Percentiles rank a stretch among this genome's conserved stretches.
These are phyloP conservation scores for Epichloe uncinata DNA, from an alignment of 2,329 filamentous ascomycete species.

Conservation along the genomic window DNA sequence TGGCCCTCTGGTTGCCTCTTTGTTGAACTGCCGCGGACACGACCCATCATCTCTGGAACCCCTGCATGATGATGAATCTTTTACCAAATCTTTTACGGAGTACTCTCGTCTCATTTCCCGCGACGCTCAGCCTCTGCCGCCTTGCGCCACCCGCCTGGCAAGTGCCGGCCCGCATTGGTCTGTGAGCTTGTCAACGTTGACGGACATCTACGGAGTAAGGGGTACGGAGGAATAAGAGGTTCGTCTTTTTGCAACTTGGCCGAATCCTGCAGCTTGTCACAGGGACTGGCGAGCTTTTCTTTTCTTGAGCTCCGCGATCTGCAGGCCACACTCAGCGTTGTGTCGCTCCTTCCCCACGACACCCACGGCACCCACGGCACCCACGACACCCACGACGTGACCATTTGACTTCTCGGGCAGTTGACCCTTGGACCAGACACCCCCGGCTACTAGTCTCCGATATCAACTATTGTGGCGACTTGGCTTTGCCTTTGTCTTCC, in stretches of 20 bases:
- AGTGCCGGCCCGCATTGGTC: neutral
- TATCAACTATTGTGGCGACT: neutral
- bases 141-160: constrained; percentile 1
- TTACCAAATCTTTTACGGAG: no score
- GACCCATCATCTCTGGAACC: neutral
- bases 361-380: no score
- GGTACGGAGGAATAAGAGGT: no score
- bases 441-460: neutral
- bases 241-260: no score
- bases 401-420: neutral
- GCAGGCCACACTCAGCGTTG: no score
- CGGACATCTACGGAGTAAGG: no score
- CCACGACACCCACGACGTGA: neutral
- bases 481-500: neutral
- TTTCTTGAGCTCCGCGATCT: neutral
- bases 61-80: neutral
- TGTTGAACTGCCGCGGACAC: no score
- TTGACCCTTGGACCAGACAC: neutral
- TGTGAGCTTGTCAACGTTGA: neutral
- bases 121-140: neutral
- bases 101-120: no score
- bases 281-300: neutral
- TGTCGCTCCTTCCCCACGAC: no score
- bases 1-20: no score
- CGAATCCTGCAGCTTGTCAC: no score